Percentiles rank a stretch among this genome's conserved stretches.
phyloP scores from a whole-genome alignment of 1,284 basidiomycete genomes.

The Mixia osmundae region DNA sequence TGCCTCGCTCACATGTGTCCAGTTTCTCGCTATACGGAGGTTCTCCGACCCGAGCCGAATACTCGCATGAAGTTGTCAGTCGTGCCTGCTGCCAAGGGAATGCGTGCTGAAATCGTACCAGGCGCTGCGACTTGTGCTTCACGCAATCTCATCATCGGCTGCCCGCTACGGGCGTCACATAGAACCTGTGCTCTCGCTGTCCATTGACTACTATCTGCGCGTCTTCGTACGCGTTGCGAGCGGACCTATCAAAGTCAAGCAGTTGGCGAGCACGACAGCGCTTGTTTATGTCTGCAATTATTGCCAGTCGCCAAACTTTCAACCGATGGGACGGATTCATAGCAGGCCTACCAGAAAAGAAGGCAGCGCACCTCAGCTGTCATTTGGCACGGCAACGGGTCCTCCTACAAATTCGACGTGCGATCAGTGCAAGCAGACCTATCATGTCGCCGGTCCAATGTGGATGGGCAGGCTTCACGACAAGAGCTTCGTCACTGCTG shows the following conservation, averaged over 20 bases:
- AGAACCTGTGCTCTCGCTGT: slow-evolving; percentile 70
- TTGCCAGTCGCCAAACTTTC: slow-evolving; percentile 55
- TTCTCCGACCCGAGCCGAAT: slow-evolving; percentile 72
- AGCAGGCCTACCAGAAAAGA: slow-evolving; percentile 31
- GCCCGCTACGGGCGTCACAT: slow-evolving; percentile 80
- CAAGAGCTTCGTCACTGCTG: slow-evolving; percentile 41
- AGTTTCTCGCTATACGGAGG: slow-evolving; percentile 94
- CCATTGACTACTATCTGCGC: slow-evolving; percentile 94
- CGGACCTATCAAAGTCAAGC: slow-evolving; percentile 68
- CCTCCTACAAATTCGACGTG: slow-evolving; percentile 33
- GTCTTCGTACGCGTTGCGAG: slow-evolving; percentile 63
- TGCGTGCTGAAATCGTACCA: slow-evolving; percentile 18
- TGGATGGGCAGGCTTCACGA: slow-evolving; percentile 82
- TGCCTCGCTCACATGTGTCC: neutral
- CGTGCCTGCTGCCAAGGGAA: neutral
- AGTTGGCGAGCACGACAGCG: slow-evolving; percentile 48
- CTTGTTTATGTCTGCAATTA: slow-evolving; percentile 55
- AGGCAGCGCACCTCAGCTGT: slow-evolving; percentile 35
- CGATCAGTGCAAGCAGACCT: slow-evolving; percentile 45
- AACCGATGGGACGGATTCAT: slow-evolving; percentile 31
- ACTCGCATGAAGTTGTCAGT: slow-evolving; percentile 69
- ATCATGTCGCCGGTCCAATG: slow-evolving; percentile 73
- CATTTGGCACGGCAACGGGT: slow-evolving; percentile 48
- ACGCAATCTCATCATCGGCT: slow-evolving; percentile 62
- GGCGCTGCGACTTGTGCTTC: slow-evolving; percentile 71